Evolutionary conservation across 139 green algal genomes (phyloP).

Genomic region (Coccomyxa sp.): DNA sequence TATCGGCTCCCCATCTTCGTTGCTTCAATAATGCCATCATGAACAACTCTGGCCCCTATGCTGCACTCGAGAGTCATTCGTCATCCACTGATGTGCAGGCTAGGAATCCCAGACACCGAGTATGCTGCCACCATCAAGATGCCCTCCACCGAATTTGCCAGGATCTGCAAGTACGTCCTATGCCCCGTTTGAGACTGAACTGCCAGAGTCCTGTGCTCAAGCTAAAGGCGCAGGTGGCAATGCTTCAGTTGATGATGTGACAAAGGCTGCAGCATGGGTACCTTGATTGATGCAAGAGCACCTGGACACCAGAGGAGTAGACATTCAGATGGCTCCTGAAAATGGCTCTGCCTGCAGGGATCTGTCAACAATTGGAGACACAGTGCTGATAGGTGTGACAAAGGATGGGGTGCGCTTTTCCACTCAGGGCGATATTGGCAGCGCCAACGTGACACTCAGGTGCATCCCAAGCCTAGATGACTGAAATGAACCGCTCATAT

Average conservation of each 20-base stretch:
- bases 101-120: conserved; percentile 94
- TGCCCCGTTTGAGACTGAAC: background rate
- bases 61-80: too few relatives aligned
- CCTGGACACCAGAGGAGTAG: background rate
- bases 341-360: conserved; percentile 36
- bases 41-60: too few relatives aligned
- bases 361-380: conserved; percentile 92
- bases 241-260: background rate
- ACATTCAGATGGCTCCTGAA: background rate
- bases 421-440: conserved; percentile 92
- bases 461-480: background rate
- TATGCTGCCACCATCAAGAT: conserved; percentile 88
- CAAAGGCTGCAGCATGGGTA: background rate
- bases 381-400: conserved; percentile 81
- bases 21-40: too few relatives aligned
- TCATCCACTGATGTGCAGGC: too few relatives aligned
- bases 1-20: too few relatives aligned
- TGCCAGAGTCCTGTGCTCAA: background rate
- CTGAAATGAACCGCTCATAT: background rate
- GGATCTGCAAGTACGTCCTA: conserved; percentile 68
- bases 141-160: conserved; percentile 87
- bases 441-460: conserved; percentile 88
- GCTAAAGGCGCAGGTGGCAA: too few relatives aligned
- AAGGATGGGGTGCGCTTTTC: conserved; percentile 99
- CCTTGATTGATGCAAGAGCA: too few relatives aligned